Conservation (phyloP, 2,329 filamentous ascomycete species). For the Penicillium sp. region DNA sequence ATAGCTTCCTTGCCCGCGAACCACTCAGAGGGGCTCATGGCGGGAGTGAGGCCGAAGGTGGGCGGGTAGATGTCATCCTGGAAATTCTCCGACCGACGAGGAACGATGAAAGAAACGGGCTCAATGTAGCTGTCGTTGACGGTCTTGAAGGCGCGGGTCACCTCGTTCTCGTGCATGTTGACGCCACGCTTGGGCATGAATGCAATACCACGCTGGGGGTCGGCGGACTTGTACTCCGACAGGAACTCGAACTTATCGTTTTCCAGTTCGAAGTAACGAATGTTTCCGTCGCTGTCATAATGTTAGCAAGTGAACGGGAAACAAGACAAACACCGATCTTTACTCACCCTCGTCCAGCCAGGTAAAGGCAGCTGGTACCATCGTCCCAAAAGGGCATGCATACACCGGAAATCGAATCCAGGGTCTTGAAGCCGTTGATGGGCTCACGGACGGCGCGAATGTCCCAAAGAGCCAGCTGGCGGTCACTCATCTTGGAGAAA, state of each 20-base stretch:
- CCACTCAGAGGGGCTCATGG: constrained; percentile 80
- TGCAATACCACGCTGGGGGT: constrained; percentile 91
- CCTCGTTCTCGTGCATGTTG: constrained; percentile 94
- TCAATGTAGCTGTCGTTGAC: constrained; percentile 94
- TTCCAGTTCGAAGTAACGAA: constrained; percentile 97
- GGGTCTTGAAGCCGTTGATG: constrained; percentile 82
- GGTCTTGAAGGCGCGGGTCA: constrained; percentile 95
- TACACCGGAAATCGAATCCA: constrained; percentile 95
- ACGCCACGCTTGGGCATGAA: constrained; percentile 95
- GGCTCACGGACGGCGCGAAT: constrained; percentile 76
- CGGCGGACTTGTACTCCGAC: constrained; percentile 94
- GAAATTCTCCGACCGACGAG: constrained; percentile 88
- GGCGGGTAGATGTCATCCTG: constrained; percentile 97
- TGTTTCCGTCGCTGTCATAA: constrained; percentile 80
- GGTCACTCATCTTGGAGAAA: constrained; percentile 98
- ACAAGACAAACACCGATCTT: background rate
- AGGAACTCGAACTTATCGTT: constrained; percentile 99
- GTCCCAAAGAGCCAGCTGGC: constrained; percentile 95
- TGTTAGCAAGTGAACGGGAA: constrained; percentile 13
- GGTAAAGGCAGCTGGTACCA: constrained; percentile 89
- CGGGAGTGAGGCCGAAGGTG: constrained; percentile 75
- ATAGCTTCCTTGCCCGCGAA: constrained; percentile 79
- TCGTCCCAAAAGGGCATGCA: constrained; percentile 99
- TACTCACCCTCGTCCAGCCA: constrained; percentile 92
- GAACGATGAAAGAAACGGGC: constrained; percentile 96